Conservation (phyloP, 257 asterid species). For the Plantago major region DNA sequence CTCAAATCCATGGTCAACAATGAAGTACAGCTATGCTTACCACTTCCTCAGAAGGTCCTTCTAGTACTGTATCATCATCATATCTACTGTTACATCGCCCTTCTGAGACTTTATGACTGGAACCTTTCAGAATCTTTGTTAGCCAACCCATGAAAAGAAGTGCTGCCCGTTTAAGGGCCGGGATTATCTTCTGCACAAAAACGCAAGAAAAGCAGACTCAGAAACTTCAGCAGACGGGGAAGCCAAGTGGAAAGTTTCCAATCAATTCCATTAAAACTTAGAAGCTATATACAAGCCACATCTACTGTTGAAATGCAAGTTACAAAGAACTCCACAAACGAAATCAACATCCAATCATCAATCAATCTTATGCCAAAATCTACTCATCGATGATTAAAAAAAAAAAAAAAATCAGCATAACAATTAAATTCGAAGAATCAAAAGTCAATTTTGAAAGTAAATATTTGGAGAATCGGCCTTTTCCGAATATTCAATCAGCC, state of each 20-base stretch:
- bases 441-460: not conserved
- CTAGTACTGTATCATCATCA: conserved; percentile 58
- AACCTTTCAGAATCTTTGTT: conserved; percentile 74
- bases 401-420: not conserved
- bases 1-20: conserved; percentile 2
- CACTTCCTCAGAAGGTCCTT: conserved; percentile 50
- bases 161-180: conserved; percentile 20
- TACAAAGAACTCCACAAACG: not conserved
- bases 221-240: not conserved
- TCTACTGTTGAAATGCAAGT: no score
- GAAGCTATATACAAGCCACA: no score
- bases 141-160: conserved; percentile 67
- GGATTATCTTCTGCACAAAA: conserved; percentile 29
- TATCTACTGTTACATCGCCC: conserved; percentile 76
- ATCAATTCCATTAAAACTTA: no score
- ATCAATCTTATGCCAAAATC: conserved; percentile 4
- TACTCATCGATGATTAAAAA: not conserved
- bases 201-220: not conserved
- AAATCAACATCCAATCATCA: conserved; percentile 18
- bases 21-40: conserved; percentile 34
- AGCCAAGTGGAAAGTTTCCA: no score
- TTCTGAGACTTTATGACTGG: conserved; percentile 52
- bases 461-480: conserved; percentile 13
- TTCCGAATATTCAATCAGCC: not conserved
- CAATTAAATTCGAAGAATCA: conserved; percentile 12